Percentiles rank a stretch among this genome's conserved stretches.
Conservation (phyloP, 2,329 filamentous ascomycete genomes). For the Cucurbitaria berberidis region DNA sequence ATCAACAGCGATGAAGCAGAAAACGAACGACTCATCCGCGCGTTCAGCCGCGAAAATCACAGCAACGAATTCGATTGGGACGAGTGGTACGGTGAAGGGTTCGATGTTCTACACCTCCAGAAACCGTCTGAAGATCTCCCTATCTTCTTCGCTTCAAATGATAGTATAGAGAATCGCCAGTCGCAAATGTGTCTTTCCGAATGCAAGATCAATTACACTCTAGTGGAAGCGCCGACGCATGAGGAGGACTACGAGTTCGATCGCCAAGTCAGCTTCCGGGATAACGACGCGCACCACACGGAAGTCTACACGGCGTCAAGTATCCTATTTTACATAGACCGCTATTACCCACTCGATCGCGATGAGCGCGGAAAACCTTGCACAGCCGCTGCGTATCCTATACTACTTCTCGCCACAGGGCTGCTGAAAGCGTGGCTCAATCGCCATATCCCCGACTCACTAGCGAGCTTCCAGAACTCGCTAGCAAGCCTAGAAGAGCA, state of each 20-base stretch:
- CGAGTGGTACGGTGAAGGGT: constrained; percentile 75
- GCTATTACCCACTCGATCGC: constrained; percentile 34
- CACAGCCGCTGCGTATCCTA: constrained; percentile 27
- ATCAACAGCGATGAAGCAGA: constrained; percentile 72
- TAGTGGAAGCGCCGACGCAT: constrained; percentile 24
- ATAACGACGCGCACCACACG: constrained; percentile 43
- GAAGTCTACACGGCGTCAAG: constrained; percentile 32
- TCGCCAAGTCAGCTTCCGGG: constrained; percentile 39
- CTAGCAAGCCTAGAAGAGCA: constrained; percentile 32
- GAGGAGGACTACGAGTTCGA: constrained; percentile 25
- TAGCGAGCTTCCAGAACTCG: constrained; percentile 16
- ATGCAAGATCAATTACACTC: constrained; percentile 27
- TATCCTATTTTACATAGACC: constrained; percentile 46
- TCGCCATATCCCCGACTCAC: constrained; percentile 14
- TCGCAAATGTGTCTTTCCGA: constrained; percentile 42
- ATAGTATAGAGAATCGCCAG: constrained; percentile 37
- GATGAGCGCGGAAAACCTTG: constrained; percentile 22
- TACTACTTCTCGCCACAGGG: constrained; percentile 17
- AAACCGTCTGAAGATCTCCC: constrained; percentile 39
- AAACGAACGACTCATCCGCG: constrained; percentile 72
- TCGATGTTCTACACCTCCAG: constrained; percentile 75
- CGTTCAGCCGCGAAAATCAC: constrained; percentile 87
- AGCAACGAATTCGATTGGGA: constrained; percentile 74
- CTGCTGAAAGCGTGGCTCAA: constrained; percentile 29
- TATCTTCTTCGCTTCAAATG: constrained; percentile 47